Base-by-base conservation (phyloP, 148 eudicot genomes). In the Fagopyrum tataricum region DNA sequence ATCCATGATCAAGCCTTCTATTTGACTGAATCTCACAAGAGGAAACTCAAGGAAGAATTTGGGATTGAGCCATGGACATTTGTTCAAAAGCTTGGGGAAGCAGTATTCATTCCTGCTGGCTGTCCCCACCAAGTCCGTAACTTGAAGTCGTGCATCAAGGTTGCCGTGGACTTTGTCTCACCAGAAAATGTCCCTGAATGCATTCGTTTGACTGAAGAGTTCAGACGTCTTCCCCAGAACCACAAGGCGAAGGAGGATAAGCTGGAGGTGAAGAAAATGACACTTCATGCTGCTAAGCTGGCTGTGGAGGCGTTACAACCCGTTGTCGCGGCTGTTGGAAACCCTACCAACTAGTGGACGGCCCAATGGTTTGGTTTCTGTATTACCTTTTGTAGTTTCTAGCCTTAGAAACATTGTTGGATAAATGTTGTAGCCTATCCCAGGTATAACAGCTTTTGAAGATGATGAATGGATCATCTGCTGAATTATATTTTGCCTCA, bases 91-190 rank as follows among this genome's bases (percentile, higher is more conserved):
- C 86, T 84, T 6, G 84, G 86, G 49, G 86, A 84, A 74, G 86
- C 86, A 8, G 88, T 87, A 37, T 87, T 87, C 61, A 83, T 87
- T 74, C 88, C 91, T 61, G 85, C 87, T 71, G 91, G 91, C 24
- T 87, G 91, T 49, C 91, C 91, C 23, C 86, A 85, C 73, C 91
- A 87, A 79, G 88, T 87, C 69, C 76, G 91, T 70, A 83, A 87
- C 55, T 24, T 73, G 76, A 73, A 85, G 78, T 84, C 87, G 8
- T 84, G 87, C 74, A 84, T 84, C 46, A 84, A 84, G 79, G 87
- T 84, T 51, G 87, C 87, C 10, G 42, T 84, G 61, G 87, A 84
- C 71, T 84, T 84, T 77, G 87, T 84, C 44, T 81, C 87, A 46
- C 87, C 87, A 7, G 87, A 84, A 80, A 84, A 84, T 73, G 81